Base-by-base conservation (phyloP, 331 rosid species). In the Erythrophleum ivorense region DNA sequence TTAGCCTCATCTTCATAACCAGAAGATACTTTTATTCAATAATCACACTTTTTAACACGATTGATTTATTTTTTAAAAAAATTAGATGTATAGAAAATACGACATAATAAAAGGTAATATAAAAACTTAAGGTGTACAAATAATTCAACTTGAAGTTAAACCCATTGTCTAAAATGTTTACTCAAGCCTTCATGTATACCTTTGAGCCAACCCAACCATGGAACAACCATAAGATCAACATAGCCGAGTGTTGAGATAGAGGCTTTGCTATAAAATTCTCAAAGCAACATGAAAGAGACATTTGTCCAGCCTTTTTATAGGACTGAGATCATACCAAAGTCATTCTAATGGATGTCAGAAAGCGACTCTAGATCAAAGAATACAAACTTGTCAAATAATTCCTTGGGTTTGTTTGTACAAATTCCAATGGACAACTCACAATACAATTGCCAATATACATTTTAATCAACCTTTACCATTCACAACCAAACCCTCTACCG, bases 381-480 rank as follows among this genome's bases (percentile, higher is more conserved):
- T 87, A 88, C 76, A 29, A 40, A 55, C 45, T 81, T 84, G 80
- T 71, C 78, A 77, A 84, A 81, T 72, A 86, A 78, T 80, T 75
- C 65, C 79, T 76, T 24, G 13, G 41, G 45, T 82, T 64, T 79
- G 88, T 88, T 90, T 83, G 87, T 87, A 90, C 91, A 87, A 76
- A 88, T 83, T 55, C 87, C 81, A 76, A 82, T 74, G 80, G 63
- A 82, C 53, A 70, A 59, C 81, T 84, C 80, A 82, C 36, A 43
- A 19, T 75, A 79, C 80, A 87, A 82, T 87, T 77, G 79, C 79
- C 69, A 40, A 78, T 81, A 75, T 83, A 86, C 85, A 84, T 59
- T 52, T 85, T 77, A 78, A 71, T 78, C 84, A 82, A 76, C 77
- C 85, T 64, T 63, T 43, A 85, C 82, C 76, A 73, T 83, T 81